Conservation (phyloP, 306 rosid genomes). For the Corylus heterophylla region DNA sequence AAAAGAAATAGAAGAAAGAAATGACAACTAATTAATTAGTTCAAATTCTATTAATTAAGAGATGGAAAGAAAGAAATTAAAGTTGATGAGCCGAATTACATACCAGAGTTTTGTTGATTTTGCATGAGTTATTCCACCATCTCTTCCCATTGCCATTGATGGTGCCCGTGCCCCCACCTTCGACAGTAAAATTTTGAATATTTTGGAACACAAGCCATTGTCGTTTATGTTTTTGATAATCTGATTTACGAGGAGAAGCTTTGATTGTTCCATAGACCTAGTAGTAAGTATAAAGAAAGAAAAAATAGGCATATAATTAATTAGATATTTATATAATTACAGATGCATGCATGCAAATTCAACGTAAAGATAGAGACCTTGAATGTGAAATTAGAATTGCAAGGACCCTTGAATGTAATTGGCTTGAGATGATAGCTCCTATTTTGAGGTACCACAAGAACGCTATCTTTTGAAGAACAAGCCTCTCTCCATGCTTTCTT, state of each 20-base stretch:
- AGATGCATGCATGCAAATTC: neutral
- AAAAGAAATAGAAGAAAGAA: slow-evolving; percentile 17
- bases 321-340: neutral
- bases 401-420: slow-evolving; percentile 71
- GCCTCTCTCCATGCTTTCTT: slow-evolving; percentile 61
- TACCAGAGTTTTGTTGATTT: slow-evolving; percentile 55
- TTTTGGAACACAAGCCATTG: slow-evolving; percentile 59
- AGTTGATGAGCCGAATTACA: neutral
- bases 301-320: neutral
- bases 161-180: slow-evolving; percentile 61
- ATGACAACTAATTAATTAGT: neutral
- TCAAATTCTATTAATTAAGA: neutral
- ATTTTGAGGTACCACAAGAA: slow-evolving; percentile 52
- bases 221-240: slow-evolving; percentile 39
- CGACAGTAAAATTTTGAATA: slow-evolving; percentile 42
- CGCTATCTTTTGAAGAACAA: slow-evolving; percentile 45
- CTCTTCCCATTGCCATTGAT: slow-evolving; percentile 75
- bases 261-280: slow-evolving; percentile 68
- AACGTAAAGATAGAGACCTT: slow-evolving; percentile 38
- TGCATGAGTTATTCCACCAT: slow-evolving; percentile 90
- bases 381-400: slow-evolving; percentile 45
- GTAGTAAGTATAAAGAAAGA: neutral
- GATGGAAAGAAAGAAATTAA: neutral
- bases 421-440: slow-evolving; percentile 57
- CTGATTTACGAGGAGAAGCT: slow-evolving; percentile 57